phyloP scores from a whole-genome alignment of 2,329 filamentous ascomycete genomes.

The Pyricularia grisea region DNA sequence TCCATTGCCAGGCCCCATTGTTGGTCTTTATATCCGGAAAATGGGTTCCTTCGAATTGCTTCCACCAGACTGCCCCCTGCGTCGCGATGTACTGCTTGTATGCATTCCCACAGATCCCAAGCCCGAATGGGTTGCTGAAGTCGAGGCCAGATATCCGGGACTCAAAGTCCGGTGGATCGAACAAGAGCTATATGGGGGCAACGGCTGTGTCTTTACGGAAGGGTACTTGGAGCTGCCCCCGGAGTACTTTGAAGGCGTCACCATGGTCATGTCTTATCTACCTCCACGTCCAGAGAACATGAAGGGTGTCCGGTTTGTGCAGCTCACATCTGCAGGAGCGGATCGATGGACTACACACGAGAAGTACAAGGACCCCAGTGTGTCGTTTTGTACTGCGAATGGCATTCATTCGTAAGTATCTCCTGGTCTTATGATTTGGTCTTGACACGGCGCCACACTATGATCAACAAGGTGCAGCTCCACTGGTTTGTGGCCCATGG shows the following conservation, averaged over 20 bases:
- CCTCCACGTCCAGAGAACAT: conserved; percentile 22
- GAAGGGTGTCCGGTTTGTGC: conserved; percentile 30
- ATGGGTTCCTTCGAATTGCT: conserved; percentile 1
- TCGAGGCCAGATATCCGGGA: conserved; percentile 14
- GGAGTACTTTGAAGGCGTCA: conserved; percentile 29
- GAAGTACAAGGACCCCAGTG: conserved; percentile 21
- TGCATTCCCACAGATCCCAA: conserved; percentile 21
- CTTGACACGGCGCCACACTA: not conserved
- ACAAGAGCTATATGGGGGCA: not conserved
- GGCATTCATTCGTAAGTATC: conserved; percentile 31
- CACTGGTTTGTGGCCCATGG: not conserved
- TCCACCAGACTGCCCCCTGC: conserved; percentile 11
- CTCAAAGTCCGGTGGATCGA: conserved; percentile 11
- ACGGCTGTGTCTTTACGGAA: not conserved
- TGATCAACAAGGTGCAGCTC: not conserved
- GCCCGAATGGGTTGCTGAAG: conserved; percentile 22
- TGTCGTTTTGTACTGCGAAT: conserved; percentile 30
- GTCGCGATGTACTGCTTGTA: conserved; percentile 29
- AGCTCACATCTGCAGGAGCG: conserved; percentile 32
- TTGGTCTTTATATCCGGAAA: not conserved
- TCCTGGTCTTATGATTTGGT: not conserved
- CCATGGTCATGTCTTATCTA: conserved; percentile 23
- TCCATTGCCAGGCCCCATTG: not conserved
- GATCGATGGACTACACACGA: conserved; percentile 28
- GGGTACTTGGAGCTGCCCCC: conserved; percentile 12